These are phyloP conservation scores for Acanthamoeba royreba DNA, from an alignment of 208 protist genomes.

Conservation along the genomic window DNA sequence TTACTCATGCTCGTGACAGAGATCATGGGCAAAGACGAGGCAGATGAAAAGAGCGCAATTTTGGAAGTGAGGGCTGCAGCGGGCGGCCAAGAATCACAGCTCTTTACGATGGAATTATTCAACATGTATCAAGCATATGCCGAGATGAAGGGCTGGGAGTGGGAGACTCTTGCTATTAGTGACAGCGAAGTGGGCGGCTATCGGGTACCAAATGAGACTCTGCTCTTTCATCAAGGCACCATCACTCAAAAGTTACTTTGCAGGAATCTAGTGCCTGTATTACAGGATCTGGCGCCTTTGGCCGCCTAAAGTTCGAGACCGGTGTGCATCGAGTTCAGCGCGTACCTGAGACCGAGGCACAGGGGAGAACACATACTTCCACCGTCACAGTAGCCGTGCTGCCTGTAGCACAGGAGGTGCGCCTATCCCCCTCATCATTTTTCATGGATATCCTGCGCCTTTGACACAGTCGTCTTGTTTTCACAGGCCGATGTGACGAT, in stretches of 20 bases:
- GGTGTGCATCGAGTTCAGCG: conserved; percentile 85
- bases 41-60: conserved; percentile 53
- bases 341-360: conserved; percentile 77
- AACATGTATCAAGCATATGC: conserved; percentile 70
- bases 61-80: conserved; percentile 52
- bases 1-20: not conserved
- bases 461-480: not conserved
- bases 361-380: conserved; percentile 79
- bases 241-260: not conserved
- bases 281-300: conserved; percentile 73
- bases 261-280: conserved; percentile 61
- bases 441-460: not conserved
- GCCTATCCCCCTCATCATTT: too few species aligned
- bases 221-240: not conserved
- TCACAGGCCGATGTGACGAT: conserved; percentile 69
- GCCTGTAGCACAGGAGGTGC: conserved; percentile 70
- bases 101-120: conserved; percentile 69
- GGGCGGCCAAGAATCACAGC: conserved; percentile 65
- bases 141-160: conserved; percentile 55
- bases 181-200: conserved; percentile 55
- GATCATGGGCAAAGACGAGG: conserved; percentile 46
- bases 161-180: conserved; percentile 47
- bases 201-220: not conserved
- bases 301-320: conserved; percentile 72
- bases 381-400: conserved; percentile 81